phyloP scores from a whole-genome alignment of 164 flowering plant species.

The Echeveria elegans region DNA sequence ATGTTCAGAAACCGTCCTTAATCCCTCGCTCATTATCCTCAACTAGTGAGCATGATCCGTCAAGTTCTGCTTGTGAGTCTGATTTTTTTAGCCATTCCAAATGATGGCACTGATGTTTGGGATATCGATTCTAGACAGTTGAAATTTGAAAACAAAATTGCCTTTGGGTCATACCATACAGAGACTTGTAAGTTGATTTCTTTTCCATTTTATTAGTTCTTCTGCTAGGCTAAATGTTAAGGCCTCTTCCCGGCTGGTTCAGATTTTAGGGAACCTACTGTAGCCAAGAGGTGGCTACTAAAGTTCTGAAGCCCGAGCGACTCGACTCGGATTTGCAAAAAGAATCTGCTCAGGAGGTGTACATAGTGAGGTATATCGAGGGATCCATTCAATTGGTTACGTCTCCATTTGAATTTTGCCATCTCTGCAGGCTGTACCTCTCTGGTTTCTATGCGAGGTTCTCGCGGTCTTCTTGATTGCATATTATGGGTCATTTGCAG shows the following conservation, averaged over 20 bases:
- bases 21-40: constrained; percentile 4
- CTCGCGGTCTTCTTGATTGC: not conserved
- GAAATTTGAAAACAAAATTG: constrained; percentile 50
- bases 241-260: constrained; percentile 14
- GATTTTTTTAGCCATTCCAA: constrained; percentile 15
- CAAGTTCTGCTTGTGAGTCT: constrained; percentile 21
- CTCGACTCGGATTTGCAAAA: no score
- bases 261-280: constrained; percentile 72
- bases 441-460: no score
- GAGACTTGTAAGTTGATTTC: constrained; percentile 63
- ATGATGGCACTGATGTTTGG: no score
- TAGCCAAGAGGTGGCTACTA: no score
- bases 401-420: not conserved
- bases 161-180: constrained; percentile 71
- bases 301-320: no score
- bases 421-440: not conserved
- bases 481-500: constrained; percentile 31
- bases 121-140: constrained; percentile 57
- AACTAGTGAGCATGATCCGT: constrained; percentile 17
- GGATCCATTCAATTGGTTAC: not conserved
- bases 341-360: no score
- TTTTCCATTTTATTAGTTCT: not conserved
- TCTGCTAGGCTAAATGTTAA: not conserved
- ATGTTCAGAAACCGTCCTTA: no score
- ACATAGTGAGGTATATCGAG: constrained; percentile 63